phyloP scores from a whole-genome alignment of 176 grass and related monocot species.

The Otatea glauca region DNA sequence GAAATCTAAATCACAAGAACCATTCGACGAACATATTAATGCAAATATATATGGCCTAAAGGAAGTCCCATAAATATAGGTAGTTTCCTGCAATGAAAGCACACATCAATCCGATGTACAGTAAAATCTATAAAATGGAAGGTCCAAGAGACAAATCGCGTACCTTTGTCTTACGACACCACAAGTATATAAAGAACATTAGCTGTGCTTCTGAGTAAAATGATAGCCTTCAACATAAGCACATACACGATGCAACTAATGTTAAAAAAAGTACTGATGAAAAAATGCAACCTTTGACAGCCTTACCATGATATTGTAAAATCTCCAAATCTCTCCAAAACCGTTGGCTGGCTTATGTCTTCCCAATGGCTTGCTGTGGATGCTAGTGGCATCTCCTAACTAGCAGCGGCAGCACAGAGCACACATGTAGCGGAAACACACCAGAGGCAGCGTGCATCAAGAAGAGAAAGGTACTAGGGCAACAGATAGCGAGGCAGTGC shows the following conservation, averaged over 20 bases:
- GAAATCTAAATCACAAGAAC: no score
- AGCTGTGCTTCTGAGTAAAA: constrained; percentile 89
- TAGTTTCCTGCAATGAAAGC: no score
- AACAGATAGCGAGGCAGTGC: no score
- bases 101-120: constrained; percentile 6
- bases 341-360: not conserved
- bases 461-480: no score
- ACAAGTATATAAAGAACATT: constrained; percentile 87
- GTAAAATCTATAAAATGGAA: constrained; percentile 37
- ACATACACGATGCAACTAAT: constrained; percentile 32
- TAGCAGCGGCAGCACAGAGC: no score
- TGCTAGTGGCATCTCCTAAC: no score
- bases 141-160: constrained; percentile 2
- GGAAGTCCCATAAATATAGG: no score
- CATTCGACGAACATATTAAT: no score
- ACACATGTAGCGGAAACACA: no score
- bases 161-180: constrained; percentile 97
- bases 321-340: constrained; percentile 96
- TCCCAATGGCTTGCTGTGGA: no score
- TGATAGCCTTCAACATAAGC: constrained; percentile 68
- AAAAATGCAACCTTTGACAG: constrained; percentile 4
- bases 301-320: constrained; percentile 89
- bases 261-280: constrained; percentile 40
- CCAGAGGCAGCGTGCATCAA: no score
- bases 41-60: no score